These are phyloP conservation scores for Hyphopichia wangnamkhiaoensis DNA, from an alignment of 1,139 yeast species.

Conservation along the genomic window DNA sequence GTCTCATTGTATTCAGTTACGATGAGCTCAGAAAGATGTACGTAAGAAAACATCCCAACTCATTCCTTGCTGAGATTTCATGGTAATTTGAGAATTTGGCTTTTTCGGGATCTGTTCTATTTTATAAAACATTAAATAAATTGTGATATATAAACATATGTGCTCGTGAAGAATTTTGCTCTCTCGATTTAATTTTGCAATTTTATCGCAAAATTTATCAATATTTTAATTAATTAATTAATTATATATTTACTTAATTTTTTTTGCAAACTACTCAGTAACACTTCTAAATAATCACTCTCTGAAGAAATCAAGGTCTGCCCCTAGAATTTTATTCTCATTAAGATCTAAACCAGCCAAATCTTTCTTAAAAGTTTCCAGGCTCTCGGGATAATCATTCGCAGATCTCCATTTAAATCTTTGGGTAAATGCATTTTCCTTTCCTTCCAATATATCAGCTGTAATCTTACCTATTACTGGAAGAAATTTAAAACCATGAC, in stretches of 20 bases:
- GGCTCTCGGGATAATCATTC: neutral
- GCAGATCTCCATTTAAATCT: constrained; percentile 25
- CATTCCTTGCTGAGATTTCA: constrained; percentile 40
- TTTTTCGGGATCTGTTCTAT: too few species aligned
- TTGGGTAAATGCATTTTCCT: constrained; percentile 19
- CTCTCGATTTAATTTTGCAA: too few species aligned
- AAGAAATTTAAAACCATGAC: constrained; percentile 32
- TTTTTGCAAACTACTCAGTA: neutral
- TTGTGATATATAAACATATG: too few species aligned
- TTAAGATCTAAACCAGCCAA: neutral
- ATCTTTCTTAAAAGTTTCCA: neutral
- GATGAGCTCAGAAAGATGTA: constrained; percentile 47
- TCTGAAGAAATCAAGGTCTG: neutral
- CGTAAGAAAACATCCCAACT: constrained; percentile 38
- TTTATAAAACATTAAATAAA: too few species aligned
- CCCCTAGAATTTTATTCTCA: neutral
- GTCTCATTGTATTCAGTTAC: constrained; percentile 33
- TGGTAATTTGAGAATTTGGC: too few species aligned
- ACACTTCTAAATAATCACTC: too few species aligned
- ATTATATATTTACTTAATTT: too few species aligned
- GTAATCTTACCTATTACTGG: constrained; percentile 26
- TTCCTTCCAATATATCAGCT: constrained; percentile 20
- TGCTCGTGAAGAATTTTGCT: too few species aligned
- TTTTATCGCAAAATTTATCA: too few species aligned
- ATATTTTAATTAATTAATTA: too few species aligned